Evolutionary conservation across 257 asterid genomes (phyloP), one percentile per base, ranked within the genome.

Genomic region (Scutellaria galericulata): DNA sequence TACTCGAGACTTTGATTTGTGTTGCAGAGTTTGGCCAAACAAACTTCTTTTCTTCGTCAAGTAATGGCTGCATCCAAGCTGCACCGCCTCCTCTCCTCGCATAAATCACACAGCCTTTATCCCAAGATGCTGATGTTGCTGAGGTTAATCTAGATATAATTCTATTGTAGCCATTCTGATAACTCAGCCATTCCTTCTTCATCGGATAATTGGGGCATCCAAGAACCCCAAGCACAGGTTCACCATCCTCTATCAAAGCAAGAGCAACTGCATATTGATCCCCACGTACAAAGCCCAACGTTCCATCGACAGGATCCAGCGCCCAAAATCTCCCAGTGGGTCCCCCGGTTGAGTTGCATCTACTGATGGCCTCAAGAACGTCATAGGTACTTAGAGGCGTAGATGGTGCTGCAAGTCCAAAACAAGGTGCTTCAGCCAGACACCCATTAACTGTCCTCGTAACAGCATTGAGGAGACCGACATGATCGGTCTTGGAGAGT

Each of bases 131-230:
- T 45, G 83, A 70, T 46, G 76, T 13, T 9, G 59, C 64, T 6
- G 87, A 66, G 10, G 80, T 68, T 77, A 82, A 61, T 55, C 73
- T 80, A 53, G 96, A 87, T 64, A 85, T 14, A 64, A 82, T 84
- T 71, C 86, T 87, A 7, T 63, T 86, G 77, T 87, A 78, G 45
- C 94, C 86, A 45, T 84, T 82, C 40, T 80, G 87, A 74, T 83
- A 86, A 57, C 84, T 81, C 14, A 89, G 76, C 88, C 86, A 78
- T 73, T 92, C 96, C 59, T 85, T 89, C 42, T 86, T 81, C 89
- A 89, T 41, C 2, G 96, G 96, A 75, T 89, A 92, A 70, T 92
- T 92, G 9, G 97, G 97, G 81, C 96, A 92, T 14, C 98, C 96
- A 65, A 92, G 93, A 81, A 92, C 96, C 62, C 97, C 97, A 67